Conservation (phyloP, 192 early-diverging fungal genomes). For the Cladochytrium replicatum region DNA sequence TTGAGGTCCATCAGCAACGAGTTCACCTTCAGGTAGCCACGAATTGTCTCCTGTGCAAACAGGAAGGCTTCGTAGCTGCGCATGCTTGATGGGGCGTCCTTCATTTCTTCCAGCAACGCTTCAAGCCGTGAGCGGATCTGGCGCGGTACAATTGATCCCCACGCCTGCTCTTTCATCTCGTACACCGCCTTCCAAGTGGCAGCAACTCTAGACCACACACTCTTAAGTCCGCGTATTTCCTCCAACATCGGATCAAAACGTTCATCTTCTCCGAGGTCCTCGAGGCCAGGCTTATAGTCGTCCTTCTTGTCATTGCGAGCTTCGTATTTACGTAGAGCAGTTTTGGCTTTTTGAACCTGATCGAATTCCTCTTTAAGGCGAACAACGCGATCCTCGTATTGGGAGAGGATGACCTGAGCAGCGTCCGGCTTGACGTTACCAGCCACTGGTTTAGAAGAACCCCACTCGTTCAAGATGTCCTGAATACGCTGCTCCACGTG, state of each 20-base stretch:
- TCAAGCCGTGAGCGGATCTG: slow-evolving; percentile 85
- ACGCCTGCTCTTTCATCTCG: slow-evolving; percentile 79
- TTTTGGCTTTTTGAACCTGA: slow-evolving; percentile 82
- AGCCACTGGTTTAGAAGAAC: slow-evolving; percentile 86
- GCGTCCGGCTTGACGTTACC: slow-evolving; percentile 81
- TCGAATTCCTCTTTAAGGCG: slow-evolving; percentile 78
- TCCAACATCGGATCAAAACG: slow-evolving; percentile 77
- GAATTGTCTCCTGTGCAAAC: slow-evolving; percentile 82
- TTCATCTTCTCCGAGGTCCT: slow-evolving; percentile 74
- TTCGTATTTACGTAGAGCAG: too few species aligned
- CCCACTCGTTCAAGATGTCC: slow-evolving; percentile 82
- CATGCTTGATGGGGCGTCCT: slow-evolving; percentile 94
- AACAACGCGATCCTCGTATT: slow-evolving; percentile 75
- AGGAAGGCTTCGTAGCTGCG: slow-evolving; percentile 95
- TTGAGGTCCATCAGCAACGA: slow-evolving; percentile 76
- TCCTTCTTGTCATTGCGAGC: too few species aligned
- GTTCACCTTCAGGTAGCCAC: slow-evolving; percentile 71
- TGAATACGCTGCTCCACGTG: slow-evolving; percentile 74
- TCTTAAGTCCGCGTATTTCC: slow-evolving; percentile 83
- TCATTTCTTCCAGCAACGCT: slow-evolving; percentile 63
- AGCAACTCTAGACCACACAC: slow-evolving; percentile 81
- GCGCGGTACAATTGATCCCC: slow-evolving; percentile 78
- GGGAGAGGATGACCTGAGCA: slow-evolving; percentile 69
- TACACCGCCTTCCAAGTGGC: slow-evolving; percentile 73
- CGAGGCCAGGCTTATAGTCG: too few species aligned